A percentile compares a stretch with the other conserved stretches of the same genome.
Conservation (phyloP, 148 eudicot genomes). For the Suaeda aralocaspica region DNA sequence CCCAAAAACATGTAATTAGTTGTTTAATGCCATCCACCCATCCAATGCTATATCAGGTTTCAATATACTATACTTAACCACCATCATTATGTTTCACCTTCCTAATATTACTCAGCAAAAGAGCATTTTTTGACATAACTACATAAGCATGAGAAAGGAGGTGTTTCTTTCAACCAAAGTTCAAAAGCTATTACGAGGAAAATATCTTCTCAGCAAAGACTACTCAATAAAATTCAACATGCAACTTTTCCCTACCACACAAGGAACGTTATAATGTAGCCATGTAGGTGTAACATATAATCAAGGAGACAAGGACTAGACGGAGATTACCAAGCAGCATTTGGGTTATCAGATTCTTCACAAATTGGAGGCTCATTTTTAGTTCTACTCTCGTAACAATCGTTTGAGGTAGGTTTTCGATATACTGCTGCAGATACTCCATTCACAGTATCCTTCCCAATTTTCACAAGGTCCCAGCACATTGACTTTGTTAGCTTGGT, state of each 20-base stretch:
- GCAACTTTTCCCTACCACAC: neutral
- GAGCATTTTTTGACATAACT: neutral
- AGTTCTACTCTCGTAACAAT: conserved; percentile 59
- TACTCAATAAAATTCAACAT: neutral
- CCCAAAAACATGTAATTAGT: neutral
- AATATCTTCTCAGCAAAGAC: neutral
- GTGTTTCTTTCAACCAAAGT: neutral
- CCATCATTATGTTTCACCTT: no score
- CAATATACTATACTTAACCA: neutral
- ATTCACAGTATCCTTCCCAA: conserved; percentile 44
- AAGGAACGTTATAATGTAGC: conserved; percentile 8
- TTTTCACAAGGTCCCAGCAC: conserved; percentile 60
- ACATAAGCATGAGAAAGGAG: neutral
- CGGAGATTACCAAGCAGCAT: conserved; percentile 54
- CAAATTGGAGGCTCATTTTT: conserved; percentile 43
- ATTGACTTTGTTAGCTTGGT: conserved; percentile 53
- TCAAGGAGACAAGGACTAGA: conserved; percentile 2
- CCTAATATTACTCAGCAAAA: no score
- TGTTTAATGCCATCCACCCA: no score
- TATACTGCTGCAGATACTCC: conserved; percentile 57
- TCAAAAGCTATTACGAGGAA: neutral
- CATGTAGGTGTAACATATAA: neutral
- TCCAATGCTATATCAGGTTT: neutral
- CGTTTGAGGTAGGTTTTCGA: conserved; percentile 59
- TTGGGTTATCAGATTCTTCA: conserved; percentile 44